Evolutionary conservation across 176 grass and related monocot species (phyloP), one percentile per base, ranked within the genome.

Genomic region (Alopecurus myosuroides): DNA sequence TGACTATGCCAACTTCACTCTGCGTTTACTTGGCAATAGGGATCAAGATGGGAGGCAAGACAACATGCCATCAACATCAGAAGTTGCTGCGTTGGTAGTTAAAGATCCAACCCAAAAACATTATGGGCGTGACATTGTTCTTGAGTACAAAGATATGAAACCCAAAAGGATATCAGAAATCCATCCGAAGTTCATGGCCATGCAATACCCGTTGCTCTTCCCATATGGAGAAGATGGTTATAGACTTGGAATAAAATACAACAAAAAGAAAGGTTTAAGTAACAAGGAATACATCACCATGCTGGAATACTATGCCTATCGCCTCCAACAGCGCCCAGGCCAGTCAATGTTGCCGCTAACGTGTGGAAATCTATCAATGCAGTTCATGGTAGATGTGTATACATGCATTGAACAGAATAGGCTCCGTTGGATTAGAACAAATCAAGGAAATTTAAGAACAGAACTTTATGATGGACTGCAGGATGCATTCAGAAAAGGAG

Each of bases 171-270:
- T 84, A 51, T 64, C 82, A 39, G 57, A 76, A 76, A 29, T 26
- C 41, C 82, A 84, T 66, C 82, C 82, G 29, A 84, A 84, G 34
- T 76, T 76, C 44, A 84, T 76, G 82, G 41, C 57, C 8, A 35
- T 87, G 62, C 57, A 84, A 17, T 78, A 79, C 15, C 75, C 74
- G 0, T 26, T 86, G 7, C 19, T 90, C 1, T 86, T 90, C 74
- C 80, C 65, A 11, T 80, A 87, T 19, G 85, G 81, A 11, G 85
- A 91, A 87, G 85, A 91, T 68, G 73, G 89, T 1, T 90, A 49
- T 42, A 61, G 1, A 11, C 69, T 72, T 44, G 9, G 7, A 2
- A 9, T 72, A 22, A 48, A 13, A 78, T 86, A 73, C 2, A 36
- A 42, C 17, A 50, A 31, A 25, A 63, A 19, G 9, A 60, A 33